A percentile compares a stretch with the other conserved stretches of the same genome.
Conservation (phyloP, 2,329 filamentous ascomycete genomes). For the Penicillium polonicum region DNA sequence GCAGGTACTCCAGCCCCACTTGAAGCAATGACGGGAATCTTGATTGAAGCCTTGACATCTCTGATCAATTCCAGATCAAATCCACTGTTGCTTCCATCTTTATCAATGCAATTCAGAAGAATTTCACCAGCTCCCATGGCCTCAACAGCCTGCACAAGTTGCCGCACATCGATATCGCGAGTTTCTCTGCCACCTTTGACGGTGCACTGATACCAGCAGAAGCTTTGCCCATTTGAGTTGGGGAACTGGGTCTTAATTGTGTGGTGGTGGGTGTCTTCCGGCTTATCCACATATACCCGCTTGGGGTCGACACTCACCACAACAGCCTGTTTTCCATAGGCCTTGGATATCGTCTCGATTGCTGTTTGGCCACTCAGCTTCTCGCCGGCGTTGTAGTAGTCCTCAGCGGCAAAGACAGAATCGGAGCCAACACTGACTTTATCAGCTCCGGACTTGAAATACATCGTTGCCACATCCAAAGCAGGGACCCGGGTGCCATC, state of each 20-base stretch:
- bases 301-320: constrained; percentile 95
- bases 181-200: constrained; percentile 93
- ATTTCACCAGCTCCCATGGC: constrained; percentile 95
- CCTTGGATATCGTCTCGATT: constrained; percentile 89
- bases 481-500: constrained; percentile 85
- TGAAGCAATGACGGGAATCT: constrained; percentile 91
- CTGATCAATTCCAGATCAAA: constrained; percentile 91
- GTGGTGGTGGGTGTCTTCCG: constrained; percentile 69
- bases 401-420: constrained; percentile 87
- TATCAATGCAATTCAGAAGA: constrained; percentile 95
- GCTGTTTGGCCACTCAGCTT: constrained; percentile 77
- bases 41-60: constrained; percentile 82
- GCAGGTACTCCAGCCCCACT: constrained; percentile 84
- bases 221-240: constrained; percentile 72
- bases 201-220: constrained; percentile 97
- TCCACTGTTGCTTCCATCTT: constrained; percentile 88
- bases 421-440: constrained; percentile 97
- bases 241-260: constrained; percentile 68
- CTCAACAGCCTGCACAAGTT: constrained; percentile 85
- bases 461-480: constrained; percentile 90
- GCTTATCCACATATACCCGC: constrained; percentile 75
- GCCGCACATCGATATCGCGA: constrained; percentile 87
- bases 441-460: constrained; percentile 95
- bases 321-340: constrained; percentile 95
- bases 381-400: constrained; percentile 72